Percentiles rank a stretch among this genome's conserved stretches.
These are phyloP conservation scores for Lunularia cruciata DNA, from an alignment of 225 moss, liverwort and hornwort genomes.

Conservation along the genomic window DNA sequence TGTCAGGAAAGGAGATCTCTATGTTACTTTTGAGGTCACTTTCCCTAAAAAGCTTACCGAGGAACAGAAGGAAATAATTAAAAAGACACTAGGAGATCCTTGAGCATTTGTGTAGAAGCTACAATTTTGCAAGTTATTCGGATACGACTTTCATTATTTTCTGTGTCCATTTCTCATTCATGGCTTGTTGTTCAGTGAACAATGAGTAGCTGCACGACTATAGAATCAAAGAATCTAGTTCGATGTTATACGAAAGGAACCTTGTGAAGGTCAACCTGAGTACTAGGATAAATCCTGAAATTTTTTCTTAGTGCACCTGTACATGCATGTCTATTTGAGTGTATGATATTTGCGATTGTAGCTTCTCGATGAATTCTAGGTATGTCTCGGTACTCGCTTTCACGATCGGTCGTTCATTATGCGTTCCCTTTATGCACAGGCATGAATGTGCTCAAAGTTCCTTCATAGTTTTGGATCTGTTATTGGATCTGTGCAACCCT, in stretches of 20 bases:
- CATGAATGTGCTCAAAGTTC: too few species aligned
- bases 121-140: slow-evolving; percentile 23
- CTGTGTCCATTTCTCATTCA: slow-evolving; percentile 2
- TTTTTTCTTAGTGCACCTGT: not conserved
- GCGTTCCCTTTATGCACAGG: too few species aligned
- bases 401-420: not conserved
- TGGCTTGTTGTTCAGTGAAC: slow-evolving; percentile 13
- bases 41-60: slow-evolving; percentile 73
- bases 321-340: not conserved
- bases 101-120: slow-evolving; percentile 14
- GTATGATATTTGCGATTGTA: not conserved
- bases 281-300: not conserved
- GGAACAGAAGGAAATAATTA: slow-evolving; percentile 64
- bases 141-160: slow-evolving; percentile 11
- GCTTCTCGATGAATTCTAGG: too few species aligned
- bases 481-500: too few species aligned
- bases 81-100: slow-evolving; percentile 46
- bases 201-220: not conserved
- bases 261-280: slow-evolving; percentile 13
- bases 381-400: not conserved
- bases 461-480: too few species aligned
- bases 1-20: slow-evolving; percentile 75
- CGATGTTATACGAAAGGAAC: not conserved
- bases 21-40: slow-evolving; percentile 76
- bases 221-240: not conserved